These are phyloP conservation scores for barrel medic (Medicago truncatula) DNA, from an alignment of 306 rosid species.

Conservation along the genomic window MtrunA17r5.0-ANR NC_053049.1:5076501-5077000, in stretches of 20 bases:
- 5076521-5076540: too few species aligned
- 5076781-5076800: not conserved
- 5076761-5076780: not conserved
- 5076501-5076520: too few species aligned
- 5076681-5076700: too few species aligned
- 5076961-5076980: slow-evolving; percentile 73
- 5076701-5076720: not conserved
- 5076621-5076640: too few species aligned
- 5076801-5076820: not conserved
- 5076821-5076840: slow-evolving; percentile 36
- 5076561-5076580: too few species aligned
- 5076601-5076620: too few species aligned
- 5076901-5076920: slow-evolving; percentile 80
- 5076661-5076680: too few species aligned
- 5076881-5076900: slow-evolving; percentile 89
- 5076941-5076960: slow-evolving; percentile 83
- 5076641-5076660: too few species aligned
- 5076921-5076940: slow-evolving; percentile 89
- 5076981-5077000: slow-evolving; percentile 96
- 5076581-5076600: too few species aligned
- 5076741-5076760: not conserved
- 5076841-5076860: slow-evolving; percentile 81
- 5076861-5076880: slow-evolving; percentile 87
- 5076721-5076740: not conserved
- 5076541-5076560: too few species aligned